A percentile compares a stretch with the other conserved stretches of the same genome.
phyloP scores from a whole-genome alignment of 2,329 filamentous ascomycete species.

The Rutstroemia sp. region DNA sequence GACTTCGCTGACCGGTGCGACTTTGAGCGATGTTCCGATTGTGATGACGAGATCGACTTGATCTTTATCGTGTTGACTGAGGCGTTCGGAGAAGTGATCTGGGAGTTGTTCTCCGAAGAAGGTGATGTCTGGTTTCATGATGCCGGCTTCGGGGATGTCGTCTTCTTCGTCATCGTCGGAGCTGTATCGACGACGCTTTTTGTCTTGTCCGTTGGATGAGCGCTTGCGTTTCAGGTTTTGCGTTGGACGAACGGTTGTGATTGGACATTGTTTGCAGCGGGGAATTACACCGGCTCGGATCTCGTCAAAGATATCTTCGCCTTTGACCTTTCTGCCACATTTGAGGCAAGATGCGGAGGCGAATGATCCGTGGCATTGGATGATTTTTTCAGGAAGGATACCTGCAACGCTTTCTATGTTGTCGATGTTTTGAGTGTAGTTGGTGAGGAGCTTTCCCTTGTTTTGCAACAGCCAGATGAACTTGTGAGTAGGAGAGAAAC shows the following conservation, averaged over 20 bases:
- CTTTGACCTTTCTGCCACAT: conserved; percentile 66
- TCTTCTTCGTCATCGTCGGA: conserved; percentile 43
- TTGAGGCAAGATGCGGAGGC: conserved; percentile 84
- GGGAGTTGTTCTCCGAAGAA: conserved; percentile 94
- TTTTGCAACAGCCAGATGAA: conserved; percentile 89
- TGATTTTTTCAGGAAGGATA: conserved; percentile 70
- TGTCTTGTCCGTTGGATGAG: conserved; percentile 44
- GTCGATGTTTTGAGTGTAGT: conserved; percentile 99
- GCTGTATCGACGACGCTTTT: conserved; percentile 27
- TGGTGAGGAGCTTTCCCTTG: conserved; percentile 83
- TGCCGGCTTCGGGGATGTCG: conserved; percentile 60
- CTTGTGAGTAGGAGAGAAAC: conserved; percentile 84
- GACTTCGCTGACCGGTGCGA: conserved; percentile 90
- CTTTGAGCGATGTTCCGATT: conserved; percentile 93
- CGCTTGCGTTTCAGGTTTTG: conserved; percentile 49
- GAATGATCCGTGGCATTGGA: conserved; percentile 96
- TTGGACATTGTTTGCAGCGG: conserved; percentile 64
- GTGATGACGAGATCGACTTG: conserved; percentile 85
- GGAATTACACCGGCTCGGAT: conserved; percentile 72
- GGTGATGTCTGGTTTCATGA: conserved; percentile 97
- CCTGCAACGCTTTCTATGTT: conserved; percentile 87
- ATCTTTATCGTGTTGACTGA: conserved; percentile 74
- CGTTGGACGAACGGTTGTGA: conserved; percentile 40
- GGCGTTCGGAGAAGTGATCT: conserved; percentile 70
- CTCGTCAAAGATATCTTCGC: conserved; percentile 71